Evolutionary conservation across 1,139 yeast species (phyloP).

Genomic region (Pichia sp.): DNA sequence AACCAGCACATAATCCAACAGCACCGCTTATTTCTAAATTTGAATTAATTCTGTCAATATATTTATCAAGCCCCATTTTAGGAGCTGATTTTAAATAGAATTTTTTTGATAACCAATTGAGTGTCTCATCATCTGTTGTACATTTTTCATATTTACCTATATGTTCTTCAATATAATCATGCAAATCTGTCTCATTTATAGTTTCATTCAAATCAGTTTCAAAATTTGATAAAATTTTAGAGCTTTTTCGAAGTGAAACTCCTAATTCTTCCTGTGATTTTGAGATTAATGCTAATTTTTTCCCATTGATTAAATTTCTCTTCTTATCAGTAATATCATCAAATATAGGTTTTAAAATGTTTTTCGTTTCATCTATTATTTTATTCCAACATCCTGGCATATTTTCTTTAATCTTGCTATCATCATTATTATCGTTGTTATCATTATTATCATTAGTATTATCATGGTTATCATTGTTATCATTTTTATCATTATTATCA

Average conservation of each 20-base stretch:
- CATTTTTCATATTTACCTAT: conserved; percentile 16
- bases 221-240: conserved; percentile 26
- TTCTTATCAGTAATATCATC: not conserved
- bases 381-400: not conserved
- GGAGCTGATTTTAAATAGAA: conserved; percentile 29
- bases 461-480: not conserved
- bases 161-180: conserved; percentile 3
- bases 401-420: not conserved
- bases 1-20: conserved; percentile 26
- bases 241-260: conserved; percentile 22
- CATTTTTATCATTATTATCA: not conserved
- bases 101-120: conserved; percentile 19
- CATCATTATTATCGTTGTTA: too few relatives aligned
- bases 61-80: conserved; percentile 21
- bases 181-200: conserved; percentile 5
- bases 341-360: not conserved
- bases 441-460: not conserved
- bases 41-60: conserved; percentile 28
- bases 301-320: conserved; percentile 1
- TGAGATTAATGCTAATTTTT: conserved; percentile 9
- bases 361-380: not conserved
- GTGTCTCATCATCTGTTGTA: conserved; percentile 6
- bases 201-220: conserved; percentile 8
- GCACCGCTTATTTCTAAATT: conserved; percentile 27
- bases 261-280: conserved; percentile 25